These are phyloP conservation scores for Dalbergia cultrata DNA, from an alignment of 306 rosid genomes.

Conservation along the genomic window DNA sequence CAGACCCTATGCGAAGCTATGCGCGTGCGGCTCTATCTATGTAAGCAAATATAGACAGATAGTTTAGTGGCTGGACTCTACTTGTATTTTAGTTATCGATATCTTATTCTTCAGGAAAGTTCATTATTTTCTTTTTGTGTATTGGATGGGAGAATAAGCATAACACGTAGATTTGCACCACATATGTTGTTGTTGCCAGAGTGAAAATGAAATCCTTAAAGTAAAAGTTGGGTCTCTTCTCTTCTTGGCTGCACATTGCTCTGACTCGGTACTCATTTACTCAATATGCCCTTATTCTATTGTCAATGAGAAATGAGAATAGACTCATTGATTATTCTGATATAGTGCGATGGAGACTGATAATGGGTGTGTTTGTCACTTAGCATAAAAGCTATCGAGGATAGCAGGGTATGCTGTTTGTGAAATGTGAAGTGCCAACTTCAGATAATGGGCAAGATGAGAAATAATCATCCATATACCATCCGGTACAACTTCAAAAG, in stretches of 20 bases:
- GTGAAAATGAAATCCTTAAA: conserved; percentile 16
- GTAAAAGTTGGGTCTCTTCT: not conserved
- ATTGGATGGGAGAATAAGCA: conserved; percentile 49
- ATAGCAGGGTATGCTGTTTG: not conserved
- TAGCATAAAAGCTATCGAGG: not conserved
- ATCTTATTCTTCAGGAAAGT: conserved; percentile 19
- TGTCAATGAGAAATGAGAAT: not conserved
- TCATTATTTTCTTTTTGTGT: not conserved
- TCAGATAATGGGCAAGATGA: conserved; percentile 13
- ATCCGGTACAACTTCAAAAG: not conserved
- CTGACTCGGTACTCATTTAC: conserved; percentile 14
- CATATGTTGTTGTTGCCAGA: conserved; percentile 14
- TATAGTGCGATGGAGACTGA: not conserved
- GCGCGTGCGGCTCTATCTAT: conserved; percentile 38
- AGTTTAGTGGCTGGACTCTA: conserved; percentile 26
- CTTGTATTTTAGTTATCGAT: not conserved
- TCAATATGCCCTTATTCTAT: conserved; percentile 23
- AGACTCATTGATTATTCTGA: conserved; percentile 15
- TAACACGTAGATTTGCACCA: conserved; percentile 58
- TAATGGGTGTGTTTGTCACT: conserved; percentile 1
- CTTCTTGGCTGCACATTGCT: conserved; percentile 5
- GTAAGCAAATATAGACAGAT: conserved; percentile 6
- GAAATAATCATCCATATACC: not conserved
- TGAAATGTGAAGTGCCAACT: not conserved
- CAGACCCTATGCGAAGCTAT: conserved; percentile 27